These are phyloP conservation scores for Xylaria hypoxylon DNA, from an alignment of 2,329 filamentous ascomycete species.

Conservation along the genomic window DNA sequence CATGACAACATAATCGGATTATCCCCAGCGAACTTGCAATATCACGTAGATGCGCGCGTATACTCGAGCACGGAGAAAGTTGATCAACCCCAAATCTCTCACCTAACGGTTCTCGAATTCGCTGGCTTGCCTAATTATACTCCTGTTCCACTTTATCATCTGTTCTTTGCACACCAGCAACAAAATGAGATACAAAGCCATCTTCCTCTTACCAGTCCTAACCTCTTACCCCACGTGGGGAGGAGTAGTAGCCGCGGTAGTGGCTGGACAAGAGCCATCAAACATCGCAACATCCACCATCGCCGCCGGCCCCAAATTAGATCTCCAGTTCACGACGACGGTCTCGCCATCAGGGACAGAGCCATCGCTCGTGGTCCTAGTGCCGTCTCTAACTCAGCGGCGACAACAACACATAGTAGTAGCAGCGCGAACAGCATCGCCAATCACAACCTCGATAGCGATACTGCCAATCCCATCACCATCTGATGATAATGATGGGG, in stretches of 20 bases:
- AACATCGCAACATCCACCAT: neutral
- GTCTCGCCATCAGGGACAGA: too few species aligned
- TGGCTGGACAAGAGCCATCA: neutral
- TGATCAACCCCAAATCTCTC: too few species aligned
- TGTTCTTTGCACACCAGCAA: neutral
- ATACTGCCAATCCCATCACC: neutral
- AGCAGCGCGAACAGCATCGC: slow-evolving; percentile 15
- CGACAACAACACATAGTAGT: slow-evolving; percentile 2
- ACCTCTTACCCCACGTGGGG: neutral
- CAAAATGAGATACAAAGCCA: slow-evolving; percentile 15
- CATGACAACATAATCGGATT: neutral
- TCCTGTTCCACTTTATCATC: neutral
- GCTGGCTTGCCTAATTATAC: neutral
- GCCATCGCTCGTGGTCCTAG: neutral
- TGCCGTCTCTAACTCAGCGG: neutral
- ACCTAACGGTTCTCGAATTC: too few species aligned
- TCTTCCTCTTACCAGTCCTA: slow-evolving; percentile 9
- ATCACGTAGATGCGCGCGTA: slow-evolving; percentile 1
- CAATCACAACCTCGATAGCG: neutral
- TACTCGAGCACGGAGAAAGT: too few species aligned
- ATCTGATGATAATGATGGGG: too few species aligned
- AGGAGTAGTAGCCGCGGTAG: neutral
- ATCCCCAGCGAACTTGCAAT: neutral
- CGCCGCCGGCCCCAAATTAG: neutral
- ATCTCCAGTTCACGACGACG: too few species aligned